Evolutionary conservation across 495 filamentous ascomycete genomes (phyloP).

Genomic region (Aspergillus indologenus): DNA sequence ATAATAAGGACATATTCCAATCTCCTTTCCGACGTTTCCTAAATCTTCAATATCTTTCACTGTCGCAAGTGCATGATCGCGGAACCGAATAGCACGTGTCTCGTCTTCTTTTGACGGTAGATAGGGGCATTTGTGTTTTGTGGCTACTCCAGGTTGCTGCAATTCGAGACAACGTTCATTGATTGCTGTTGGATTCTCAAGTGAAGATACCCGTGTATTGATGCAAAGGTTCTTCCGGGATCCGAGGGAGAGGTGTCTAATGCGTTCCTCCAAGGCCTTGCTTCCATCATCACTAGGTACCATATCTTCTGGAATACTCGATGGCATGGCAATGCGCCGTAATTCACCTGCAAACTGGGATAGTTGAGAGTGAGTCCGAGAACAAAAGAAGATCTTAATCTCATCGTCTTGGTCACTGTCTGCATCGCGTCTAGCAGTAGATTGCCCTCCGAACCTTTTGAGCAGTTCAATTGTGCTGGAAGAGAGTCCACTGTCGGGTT

Average conservation of each 20-base stretch:
- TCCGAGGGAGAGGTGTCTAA: slow-evolving; percentile 86
- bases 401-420: slow-evolving; percentile 53
- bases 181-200: slow-evolving; percentile 75
- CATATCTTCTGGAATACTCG: slow-evolving; percentile 43
- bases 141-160: slow-evolving; percentile 68
- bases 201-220: slow-evolving; percentile 71
- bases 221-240: slow-evolving; percentile 94
- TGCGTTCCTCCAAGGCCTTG: slow-evolving; percentile 49
- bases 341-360: slow-evolving; percentile 92
- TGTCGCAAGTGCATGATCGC: slow-evolving; percentile 82
- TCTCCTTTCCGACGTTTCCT: slow-evolving; percentile 67
- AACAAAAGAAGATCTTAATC: slow-evolving; percentile 88
- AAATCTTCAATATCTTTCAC: slow-evolving; percentile 95
- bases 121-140: slow-evolving; percentile 70
- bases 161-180: slow-evolving; percentile 94
- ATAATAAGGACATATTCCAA: slow-evolving; percentile 93
- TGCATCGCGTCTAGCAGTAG: slow-evolving; percentile 35
- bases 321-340: slow-evolving; percentile 73
- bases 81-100: slow-evolving; percentile 68
- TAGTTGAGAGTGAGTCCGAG: slow-evolving; percentile 91
- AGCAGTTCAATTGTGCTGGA: slow-evolving; percentile 42
- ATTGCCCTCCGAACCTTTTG: slow-evolving; percentile 36
- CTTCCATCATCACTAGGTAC: slow-evolving; percentile 26
- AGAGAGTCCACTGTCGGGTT: slow-evolving; percentile 36
- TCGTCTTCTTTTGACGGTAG: slow-evolving; percentile 76